phyloP scores from a whole-genome alignment of 2,329 filamentous ascomycete genomes.

The Fusarium avenaceum region DNA sequence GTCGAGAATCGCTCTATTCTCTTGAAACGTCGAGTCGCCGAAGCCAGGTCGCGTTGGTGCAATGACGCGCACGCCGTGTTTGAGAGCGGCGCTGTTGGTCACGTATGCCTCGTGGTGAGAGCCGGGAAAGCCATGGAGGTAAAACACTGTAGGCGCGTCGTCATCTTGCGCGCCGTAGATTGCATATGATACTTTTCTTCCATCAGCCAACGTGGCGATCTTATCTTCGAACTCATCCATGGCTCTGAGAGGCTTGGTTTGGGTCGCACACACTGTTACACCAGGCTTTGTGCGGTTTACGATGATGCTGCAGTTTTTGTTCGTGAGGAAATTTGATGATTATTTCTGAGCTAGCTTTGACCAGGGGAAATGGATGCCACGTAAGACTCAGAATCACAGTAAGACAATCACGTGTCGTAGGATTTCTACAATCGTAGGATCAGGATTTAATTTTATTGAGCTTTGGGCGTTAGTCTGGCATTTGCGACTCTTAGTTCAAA shows the following conservation, averaged over 20 bases:
- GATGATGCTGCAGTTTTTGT: no score
- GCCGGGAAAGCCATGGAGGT: slow-evolving; percentile 35
- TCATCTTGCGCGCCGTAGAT: slow-evolving; percentile 22
- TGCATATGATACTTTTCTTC: slow-evolving; percentile 25
- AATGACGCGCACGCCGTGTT: slow-evolving; percentile 19
- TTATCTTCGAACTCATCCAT: slow-evolving; percentile 21
- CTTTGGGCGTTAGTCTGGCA: no score
- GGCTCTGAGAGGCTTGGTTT: background rate
- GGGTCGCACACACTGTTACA: no score
- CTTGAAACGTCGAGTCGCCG: slow-evolving; percentile 31
- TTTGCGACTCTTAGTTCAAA: no score
- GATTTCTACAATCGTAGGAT: no score
- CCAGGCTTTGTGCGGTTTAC: no score
- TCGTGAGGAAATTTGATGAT: no score
- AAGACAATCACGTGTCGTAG: no score
- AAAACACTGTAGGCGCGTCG: slow-evolving; percentile 19
- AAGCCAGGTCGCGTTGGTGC: slow-evolving; percentile 24
- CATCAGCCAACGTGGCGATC: slow-evolving; percentile 20
- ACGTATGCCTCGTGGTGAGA: slow-evolving; percentile 33
- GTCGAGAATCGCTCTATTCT: slow-evolving; percentile 11
- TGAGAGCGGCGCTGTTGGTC: slow-evolving; percentile 1
- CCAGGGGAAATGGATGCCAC: no score
- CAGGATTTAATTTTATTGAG: no score
- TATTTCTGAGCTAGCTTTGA: no score
- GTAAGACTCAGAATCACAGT: no score